Evolutionary conservation across 345 rosid species (phyloP), one percentile per base, ranked within the genome.

Genomic region (Eucalyptus cladocalyx): DNA sequence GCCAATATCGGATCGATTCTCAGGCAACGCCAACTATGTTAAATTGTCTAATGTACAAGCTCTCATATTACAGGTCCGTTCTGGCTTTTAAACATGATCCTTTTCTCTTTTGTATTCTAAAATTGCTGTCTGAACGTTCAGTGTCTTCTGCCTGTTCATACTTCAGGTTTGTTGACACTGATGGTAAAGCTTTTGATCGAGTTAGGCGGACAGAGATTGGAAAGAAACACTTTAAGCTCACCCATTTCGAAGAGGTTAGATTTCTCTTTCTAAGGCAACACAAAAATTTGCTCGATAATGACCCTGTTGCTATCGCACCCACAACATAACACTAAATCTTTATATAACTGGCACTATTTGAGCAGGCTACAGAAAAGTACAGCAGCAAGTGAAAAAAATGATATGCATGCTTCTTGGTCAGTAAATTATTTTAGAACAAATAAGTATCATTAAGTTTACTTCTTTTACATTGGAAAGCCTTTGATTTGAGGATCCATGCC

Each of bases 11-110:
- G 88, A 97, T 98, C 37, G 99, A 98, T 93, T 93, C 96, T 54
- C 95, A 97, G 92, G 99, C 99, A 89, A 96, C 99, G 42, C 97
- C 98, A 89, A 97, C 99, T 69, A 97, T 97, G 99, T 91, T 97
- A 89, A 97, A 97, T 88, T 93, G 95, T 92, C 99, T 98, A 47
- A 98, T 98, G 99, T 97, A 97, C 95, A 98, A 96, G 92, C 99
- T 98, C 30, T 96, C 96, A 15, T 98, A 98, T 94, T 98, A 95
- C 96, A 97, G 99, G 99, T 98, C 88, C 16, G 93, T 56, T 80
- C 90, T 7, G 42, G 65, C 87, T 58, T 53, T 43, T n/a, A 8
- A 11, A 40, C 1, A 0, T 11, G 47, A 76, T 76, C 47, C 16
- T 40, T 49, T n/a, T 37, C 69, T 86, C 67, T 47, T 86, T 88